These are phyloP conservation scores for Iodosphaeria phyllophila DNA, from an alignment of 2,329 filamentous ascomycete species.

Conservation along the genomic window DNA sequence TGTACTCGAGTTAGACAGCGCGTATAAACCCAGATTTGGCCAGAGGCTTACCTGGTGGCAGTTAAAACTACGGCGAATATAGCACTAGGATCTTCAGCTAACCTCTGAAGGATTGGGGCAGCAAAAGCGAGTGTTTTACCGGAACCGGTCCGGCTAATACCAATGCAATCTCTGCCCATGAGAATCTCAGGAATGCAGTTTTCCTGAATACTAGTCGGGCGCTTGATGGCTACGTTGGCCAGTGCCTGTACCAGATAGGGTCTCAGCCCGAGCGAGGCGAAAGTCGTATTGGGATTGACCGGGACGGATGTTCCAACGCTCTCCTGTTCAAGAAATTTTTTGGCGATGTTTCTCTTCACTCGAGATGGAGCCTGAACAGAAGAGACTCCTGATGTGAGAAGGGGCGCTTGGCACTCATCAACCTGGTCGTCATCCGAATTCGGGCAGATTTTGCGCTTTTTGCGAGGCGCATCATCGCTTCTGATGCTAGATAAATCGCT, in stretches of 20 bases:
- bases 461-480: slow-evolving; percentile 16
- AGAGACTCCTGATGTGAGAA: slow-evolving; percentile 18
- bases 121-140: slow-evolving; percentile 96
- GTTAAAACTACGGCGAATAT: slow-evolving; percentile 84
- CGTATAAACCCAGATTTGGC: slow-evolving; percentile 4
- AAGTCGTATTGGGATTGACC: slow-evolving; percentile 40
- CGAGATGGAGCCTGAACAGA: slow-evolving; percentile 33
- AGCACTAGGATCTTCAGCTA: slow-evolving; percentile 79
- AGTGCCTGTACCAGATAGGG: slow-evolving; percentile 83
- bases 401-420: slow-evolving; percentile 13
- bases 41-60: slow-evolving; percentile 46
- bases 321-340: slow-evolving; percentile 2
- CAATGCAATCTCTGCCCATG: slow-evolving; percentile 82
- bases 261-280: slow-evolving; percentile 52
- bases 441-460: slow-evolving; percentile 14
- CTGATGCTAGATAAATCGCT: too few species aligned
- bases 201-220: slow-evolving; percentile 83
- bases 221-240: slow-evolving; percentile 56
- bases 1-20: slow-evolving; percentile 10
- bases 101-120: slow-evolving; percentile 82
- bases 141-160: slow-evolving; percentile 83
- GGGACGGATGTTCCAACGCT: slow-evolving; percentile 19
- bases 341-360: slow-evolving; percentile 21
- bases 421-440: slow-evolving; percentile 13
- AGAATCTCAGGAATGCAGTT: slow-evolving; percentile 86